A percentile compares a stretch with the other conserved stretches of the same genome.
Evolutionary conservation across 352 stramenopile genomes (phyloP).

Genomic region (Pythium phragmitis): DNA sequence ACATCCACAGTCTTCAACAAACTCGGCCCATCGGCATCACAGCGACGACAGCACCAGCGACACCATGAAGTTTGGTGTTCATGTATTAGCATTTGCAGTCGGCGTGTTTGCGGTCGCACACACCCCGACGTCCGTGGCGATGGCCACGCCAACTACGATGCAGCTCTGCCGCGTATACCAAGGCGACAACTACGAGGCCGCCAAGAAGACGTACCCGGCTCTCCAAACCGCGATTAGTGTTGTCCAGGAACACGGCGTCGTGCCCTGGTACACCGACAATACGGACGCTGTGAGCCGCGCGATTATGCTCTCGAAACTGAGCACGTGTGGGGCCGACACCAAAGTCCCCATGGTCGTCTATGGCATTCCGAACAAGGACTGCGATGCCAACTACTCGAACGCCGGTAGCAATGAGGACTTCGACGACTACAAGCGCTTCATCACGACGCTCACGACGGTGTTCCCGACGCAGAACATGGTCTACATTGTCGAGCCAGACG

Average conservation of each 20-base stretch:
- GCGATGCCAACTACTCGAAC: constrained; percentile 30
- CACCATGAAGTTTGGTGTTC: background rate
- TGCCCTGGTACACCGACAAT: constrained; percentile 35
- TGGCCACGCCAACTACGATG: background rate
- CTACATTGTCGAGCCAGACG: constrained; percentile 38
- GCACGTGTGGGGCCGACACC: constrained; percentile 12
- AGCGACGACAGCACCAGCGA: background rate
- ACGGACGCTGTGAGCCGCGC: background rate
- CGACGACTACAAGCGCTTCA: constrained; percentile 31
- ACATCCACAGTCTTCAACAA: too few relatives aligned
- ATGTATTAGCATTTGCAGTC: background rate
- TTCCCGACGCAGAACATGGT: constrained; percentile 29
- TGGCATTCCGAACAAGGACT: constrained; percentile 38
- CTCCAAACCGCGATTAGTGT: constrained; percentile 19
- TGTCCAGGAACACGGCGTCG: constrained; percentile 22
- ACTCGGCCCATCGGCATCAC: background rate
- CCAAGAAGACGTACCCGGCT: constrained; percentile 22
- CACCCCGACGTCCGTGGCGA: background rate
- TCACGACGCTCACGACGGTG: constrained; percentile 12
- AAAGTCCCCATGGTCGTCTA: constrained; percentile 35
- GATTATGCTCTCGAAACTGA: constrained; percentile 8
- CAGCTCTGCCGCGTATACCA: constrained; percentile 17
- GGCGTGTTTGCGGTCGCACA: background rate
- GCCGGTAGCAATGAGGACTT: constrained; percentile 30
- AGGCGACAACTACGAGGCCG: constrained; percentile 15